A percentile compares a stretch with the other conserved stretches of the same genome.
These are phyloP conservation scores for Sugiyamaella novakii DNA, from an alignment of 1,139 yeast species.

Conservation along the genomic window DNA sequence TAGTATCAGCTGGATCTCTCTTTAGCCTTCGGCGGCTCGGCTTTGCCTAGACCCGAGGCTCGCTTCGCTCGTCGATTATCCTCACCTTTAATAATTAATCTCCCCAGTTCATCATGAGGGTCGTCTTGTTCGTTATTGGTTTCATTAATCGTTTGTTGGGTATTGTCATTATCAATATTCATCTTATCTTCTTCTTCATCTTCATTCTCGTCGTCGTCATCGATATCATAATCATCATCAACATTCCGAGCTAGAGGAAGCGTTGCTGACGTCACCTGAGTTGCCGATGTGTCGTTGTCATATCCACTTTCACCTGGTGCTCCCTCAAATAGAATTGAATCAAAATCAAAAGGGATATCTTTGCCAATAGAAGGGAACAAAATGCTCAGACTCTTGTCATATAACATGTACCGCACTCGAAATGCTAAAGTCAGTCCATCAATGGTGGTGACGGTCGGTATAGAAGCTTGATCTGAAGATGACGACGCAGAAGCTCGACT, in stretches of 20 bases:
- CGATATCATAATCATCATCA: constrained; percentile 39
- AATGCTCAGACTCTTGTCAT: constrained; percentile 41
- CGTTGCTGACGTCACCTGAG: no score
- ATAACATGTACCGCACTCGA: constrained; percentile 47
- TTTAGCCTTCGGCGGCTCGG: constrained; percentile 11
- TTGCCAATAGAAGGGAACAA: constrained; percentile 36
- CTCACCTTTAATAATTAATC: constrained; percentile 19
- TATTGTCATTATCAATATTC: constrained; percentile 18
- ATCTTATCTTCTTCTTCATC: constrained; percentile 24
- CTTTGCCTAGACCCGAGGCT: constrained; percentile 5
- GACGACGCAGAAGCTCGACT: constrained; percentile 7
- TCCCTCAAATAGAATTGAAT: constrained; percentile 34
- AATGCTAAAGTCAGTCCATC: constrained; percentile 44
- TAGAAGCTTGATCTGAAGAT: constrained; percentile 17
- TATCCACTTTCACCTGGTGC: constrained; percentile 35
- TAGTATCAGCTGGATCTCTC: constrained; percentile 3
- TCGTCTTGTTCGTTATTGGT: constrained; percentile 18
- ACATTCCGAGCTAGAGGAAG: constrained; percentile 27
- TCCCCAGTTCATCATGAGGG: constrained; percentile 18
- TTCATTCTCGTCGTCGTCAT: constrained; percentile 30
- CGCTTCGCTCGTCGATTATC: background rate
- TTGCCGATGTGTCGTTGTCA: no score
- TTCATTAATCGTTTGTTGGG: constrained; percentile 11
- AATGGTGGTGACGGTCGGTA: constrained; percentile 28
- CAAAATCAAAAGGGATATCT: constrained; percentile 33